Evolutionary conservation across 805 yeast genomes (phyloP), one percentile per base, ranked within the genome.

Genomic region (Cyberlindnera amylophila): DNA sequence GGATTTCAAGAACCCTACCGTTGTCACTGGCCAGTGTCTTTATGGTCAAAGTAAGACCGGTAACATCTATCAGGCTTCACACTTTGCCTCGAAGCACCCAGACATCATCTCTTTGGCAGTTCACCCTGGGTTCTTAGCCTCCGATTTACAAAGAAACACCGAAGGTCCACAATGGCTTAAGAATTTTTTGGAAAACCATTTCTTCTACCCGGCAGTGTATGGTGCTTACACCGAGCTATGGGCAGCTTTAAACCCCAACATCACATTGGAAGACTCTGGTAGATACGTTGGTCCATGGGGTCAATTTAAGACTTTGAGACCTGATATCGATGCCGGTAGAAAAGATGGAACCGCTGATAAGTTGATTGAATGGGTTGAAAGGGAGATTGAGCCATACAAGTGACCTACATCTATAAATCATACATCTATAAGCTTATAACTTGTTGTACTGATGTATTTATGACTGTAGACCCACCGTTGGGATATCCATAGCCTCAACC

Each of bases 41-140:
- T 51, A 75, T 50, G 70, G 66, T 4, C 73, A 70, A 52, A 63
- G 72, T 21, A 75, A 75, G 55, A 72, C 75, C 1, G 61, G 65
- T 26, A 61, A 62, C 39, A 49, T 65, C 21, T 59, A 64, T 34
- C 68, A 66, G 49, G 58, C 71, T 1, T 53, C 57, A 13, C 53
- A 58, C 34, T 71, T 72, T 70, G 49, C 64, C 1, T 43, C 46
- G 33, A 32, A 53, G 16, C 65, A 69, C 13, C 29, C 33, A 6
- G 53, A 64, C 3, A 52, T 69, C 6, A 56, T 67, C 31, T 54
- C 64, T 16, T 44, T 69, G 5, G 50, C 70, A 1, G 61, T 60
- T 1, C 71, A 71, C 47, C 78, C 78, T 1, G 78, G 77, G 1
- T 39, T 52, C 17, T 53, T 72, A 36, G 45, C 49, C 30, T 54